phyloP scores from a whole-genome alignment of 2,329 filamentous ascomycete genomes.

The Neopestalotiopsis sp. region DNA sequence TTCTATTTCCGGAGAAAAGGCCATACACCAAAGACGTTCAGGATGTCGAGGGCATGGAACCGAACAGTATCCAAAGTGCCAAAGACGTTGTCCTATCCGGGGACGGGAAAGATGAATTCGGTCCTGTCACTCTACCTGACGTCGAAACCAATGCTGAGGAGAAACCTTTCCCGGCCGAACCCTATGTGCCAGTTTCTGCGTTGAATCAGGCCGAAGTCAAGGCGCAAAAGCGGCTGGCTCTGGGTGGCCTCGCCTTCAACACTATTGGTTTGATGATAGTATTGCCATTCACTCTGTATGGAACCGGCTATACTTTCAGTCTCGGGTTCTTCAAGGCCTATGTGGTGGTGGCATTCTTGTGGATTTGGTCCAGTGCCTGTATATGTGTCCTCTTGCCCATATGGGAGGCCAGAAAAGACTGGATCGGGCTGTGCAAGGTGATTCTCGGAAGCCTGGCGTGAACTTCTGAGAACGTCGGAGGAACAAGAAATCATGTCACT shows the following conservation, averaged over 20 bases:
- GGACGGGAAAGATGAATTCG: constrained; percentile 33
- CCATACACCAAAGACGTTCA: neutral
- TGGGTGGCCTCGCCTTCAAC: constrained; percentile 41
- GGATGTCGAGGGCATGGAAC: constrained; percentile 25
- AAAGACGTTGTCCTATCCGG: constrained; percentile 29
- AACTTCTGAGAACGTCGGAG: neutral
- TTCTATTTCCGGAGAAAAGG: constrained; percentile 32
- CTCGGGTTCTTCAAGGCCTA: constrained; percentile 41
- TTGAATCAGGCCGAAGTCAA: constrained; percentile 40
- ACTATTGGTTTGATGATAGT: constrained; percentile 41
- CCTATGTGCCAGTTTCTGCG: neutral
- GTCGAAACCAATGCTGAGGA: neutral
- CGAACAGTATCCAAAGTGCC: constrained; percentile 25
- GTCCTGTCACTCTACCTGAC: constrained; percentile 16
- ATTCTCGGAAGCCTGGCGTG: neutral
- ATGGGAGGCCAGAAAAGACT: constrained; percentile 30
- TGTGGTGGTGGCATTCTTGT: constrained; percentile 45
- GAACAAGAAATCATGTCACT: too few species aligned
- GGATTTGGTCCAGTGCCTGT: constrained; percentile 42
- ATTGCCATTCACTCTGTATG: constrained; percentile 44
- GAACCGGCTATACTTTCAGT: constrained; percentile 41
- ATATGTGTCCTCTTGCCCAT: constrained; percentile 46
- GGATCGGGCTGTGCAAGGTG: neutral
- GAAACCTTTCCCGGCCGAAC: neutral
- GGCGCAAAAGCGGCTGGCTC: constrained; percentile 40